phyloP scores from a whole-genome alignment of 805 yeast genomes.

The Myxozyma nipponensis region DNA sequence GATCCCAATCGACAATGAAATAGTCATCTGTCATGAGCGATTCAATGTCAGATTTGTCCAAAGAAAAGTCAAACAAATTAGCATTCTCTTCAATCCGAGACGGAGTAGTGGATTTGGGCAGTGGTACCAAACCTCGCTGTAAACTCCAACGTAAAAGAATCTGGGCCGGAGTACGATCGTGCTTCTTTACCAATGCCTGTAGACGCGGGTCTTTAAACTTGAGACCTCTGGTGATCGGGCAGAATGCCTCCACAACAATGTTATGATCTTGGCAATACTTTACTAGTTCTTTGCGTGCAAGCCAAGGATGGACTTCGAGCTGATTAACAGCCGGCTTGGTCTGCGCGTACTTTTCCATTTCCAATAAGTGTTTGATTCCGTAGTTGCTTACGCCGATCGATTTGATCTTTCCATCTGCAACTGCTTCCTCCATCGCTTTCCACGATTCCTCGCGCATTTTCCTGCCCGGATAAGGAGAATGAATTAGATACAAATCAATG shows the following conservation, averaged over 20 bases:
- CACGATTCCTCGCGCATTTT: conserved; percentile 56
- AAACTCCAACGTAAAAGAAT: conserved; percentile 64
- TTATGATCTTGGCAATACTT: conserved; percentile 54
- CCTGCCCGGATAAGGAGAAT: conserved; percentile 53
- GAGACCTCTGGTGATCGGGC: conserved; percentile 60
- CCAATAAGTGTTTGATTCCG: conserved; percentile 59
- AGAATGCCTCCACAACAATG: conserved; percentile 67
- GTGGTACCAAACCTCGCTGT: conserved; percentile 54
- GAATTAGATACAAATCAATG: conserved; percentile 60
- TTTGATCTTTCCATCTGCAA: conserved; percentile 52
- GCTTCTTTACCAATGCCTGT: conserved; percentile 46
- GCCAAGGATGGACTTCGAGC: conserved; percentile 82
- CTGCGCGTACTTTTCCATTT: conserved; percentile 40
- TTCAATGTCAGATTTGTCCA: conserved; percentile 34
- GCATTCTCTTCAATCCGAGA: conserved; percentile 54
- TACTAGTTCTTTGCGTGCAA: conserved; percentile 61
- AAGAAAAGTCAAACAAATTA: conserved; percentile 48
- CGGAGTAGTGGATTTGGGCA: conserved; percentile 60
- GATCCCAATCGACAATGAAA: conserved; percentile 39
- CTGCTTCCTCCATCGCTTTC: conserved; percentile 71
- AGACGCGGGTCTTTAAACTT: conserved; percentile 36
- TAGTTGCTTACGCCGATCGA: conserved; percentile 76
- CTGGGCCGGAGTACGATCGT: conserved; percentile 54
- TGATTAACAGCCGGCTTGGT: conserved; percentile 72
- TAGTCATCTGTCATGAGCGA: conserved; percentile 33